A percentile compares a stretch with the other conserved stretches of the same genome.
phyloP scores from a whole-genome alignment of 257 asterid species.

The Leptodermis oblonga region DNA sequence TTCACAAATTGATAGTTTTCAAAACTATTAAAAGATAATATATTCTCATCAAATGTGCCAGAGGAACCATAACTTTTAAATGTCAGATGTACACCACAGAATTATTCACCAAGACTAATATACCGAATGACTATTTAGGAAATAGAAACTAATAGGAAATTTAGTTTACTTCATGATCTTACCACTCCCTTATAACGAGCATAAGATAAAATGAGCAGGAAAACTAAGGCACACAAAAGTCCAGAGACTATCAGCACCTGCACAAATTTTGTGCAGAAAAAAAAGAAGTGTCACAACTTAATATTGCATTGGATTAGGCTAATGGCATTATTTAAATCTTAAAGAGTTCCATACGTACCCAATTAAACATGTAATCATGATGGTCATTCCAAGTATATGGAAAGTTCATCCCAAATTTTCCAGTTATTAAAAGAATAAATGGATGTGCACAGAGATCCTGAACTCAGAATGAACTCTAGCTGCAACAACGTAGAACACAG shows the following conservation, averaged over 20 bases:
- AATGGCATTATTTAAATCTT: not conserved
- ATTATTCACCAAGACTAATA: not conserved
- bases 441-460: slow-evolving; percentile 64
- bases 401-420: slow-evolving; percentile 86
- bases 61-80: not conserved
- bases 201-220: slow-evolving; percentile 47
- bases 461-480: slow-evolving; percentile 86
- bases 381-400: slow-evolving; percentile 64
- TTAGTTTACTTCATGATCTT: slow-evolving; percentile 65
- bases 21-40: not conserved
- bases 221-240: slow-evolving; percentile 26
- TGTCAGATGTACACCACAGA: not conserved
- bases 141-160: too few species aligned
- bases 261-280: slow-evolving; percentile 4
- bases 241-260: slow-evolving; percentile 54
- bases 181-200: slow-evolving; percentile 79
- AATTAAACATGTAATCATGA: slow-evolving; percentile 75
- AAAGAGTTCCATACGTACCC: slow-evolving; percentile 47
- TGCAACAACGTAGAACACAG: slow-evolving; percentile 27
- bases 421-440: slow-evolving; percentile 63
- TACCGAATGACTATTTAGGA: too few species aligned
- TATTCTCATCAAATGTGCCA: slow-evolving; percentile 3
- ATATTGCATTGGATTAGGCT: not conserved
- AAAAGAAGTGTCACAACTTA: too few species aligned
- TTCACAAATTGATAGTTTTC: not conserved